These are phyloP conservation scores for Malus sieversii DNA, from an alignment of 306 rosid species.

Conservation along the genomic window DNA sequence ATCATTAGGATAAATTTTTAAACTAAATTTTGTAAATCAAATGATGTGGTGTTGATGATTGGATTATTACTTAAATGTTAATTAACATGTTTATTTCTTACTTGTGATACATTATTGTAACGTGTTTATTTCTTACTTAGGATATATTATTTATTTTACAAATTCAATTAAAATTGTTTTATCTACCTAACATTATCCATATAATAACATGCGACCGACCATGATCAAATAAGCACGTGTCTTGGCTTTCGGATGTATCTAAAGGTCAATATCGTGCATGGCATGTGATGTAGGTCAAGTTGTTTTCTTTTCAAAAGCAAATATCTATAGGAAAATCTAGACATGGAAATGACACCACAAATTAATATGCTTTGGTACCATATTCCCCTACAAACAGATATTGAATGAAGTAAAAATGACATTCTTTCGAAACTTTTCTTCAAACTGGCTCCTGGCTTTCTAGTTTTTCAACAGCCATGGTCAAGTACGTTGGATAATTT, in stretches of 20 bases:
- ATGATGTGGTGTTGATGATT: too few species aligned
- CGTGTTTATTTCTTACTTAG: too few species aligned
- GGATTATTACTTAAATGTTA: accelerated
- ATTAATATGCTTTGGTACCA: background rate
- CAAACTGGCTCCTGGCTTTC: background rate
- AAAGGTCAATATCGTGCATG: background rate
- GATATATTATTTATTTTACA: accelerated
- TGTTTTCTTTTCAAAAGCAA: background rate
- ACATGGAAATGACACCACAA: background rate
- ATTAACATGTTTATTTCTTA: too few species aligned
- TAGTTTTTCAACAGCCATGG: background rate
- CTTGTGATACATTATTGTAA: too few species aligned
- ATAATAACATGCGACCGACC: background rate
- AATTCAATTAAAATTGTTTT: too few species aligned
- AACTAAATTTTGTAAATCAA: too few species aligned
- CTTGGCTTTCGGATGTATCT: background rate
- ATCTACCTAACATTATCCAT: too few species aligned
- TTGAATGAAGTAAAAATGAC: background rate
- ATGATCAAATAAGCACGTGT: too few species aligned
- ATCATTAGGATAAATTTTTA: too few species aligned
- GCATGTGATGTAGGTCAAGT: background rate
- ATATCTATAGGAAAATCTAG: background rate
- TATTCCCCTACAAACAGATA: background rate
- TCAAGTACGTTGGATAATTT: background rate
- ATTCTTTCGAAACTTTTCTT: background rate